Conservation (phyloP, 352 stramenopile species). For the Plasmopara viticola region DNA sequence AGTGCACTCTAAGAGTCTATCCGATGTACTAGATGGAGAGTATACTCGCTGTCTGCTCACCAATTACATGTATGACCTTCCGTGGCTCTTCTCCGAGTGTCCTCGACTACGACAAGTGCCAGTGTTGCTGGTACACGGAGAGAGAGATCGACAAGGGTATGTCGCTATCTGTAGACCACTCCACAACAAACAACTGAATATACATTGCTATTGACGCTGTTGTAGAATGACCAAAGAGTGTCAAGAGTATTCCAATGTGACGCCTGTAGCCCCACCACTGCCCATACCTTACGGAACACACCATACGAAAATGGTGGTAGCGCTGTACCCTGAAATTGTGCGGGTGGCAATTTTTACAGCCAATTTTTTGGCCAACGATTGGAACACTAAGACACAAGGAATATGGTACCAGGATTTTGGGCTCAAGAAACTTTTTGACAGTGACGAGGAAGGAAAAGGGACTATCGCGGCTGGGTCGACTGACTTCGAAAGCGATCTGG, state of each 20-base stretch:
- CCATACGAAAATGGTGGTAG: constrained; percentile 84
- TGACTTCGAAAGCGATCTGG: constrained; percentile 62
- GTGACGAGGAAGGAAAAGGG: constrained; percentile 20
- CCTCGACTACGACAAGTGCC: constrained; percentile 50
- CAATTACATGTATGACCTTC: constrained; percentile 79
- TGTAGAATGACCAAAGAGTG: constrained; percentile 54
- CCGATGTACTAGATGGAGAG: constrained; percentile 47
- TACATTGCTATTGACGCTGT: too few species aligned
- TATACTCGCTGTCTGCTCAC: constrained; percentile 63
- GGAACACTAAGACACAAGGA: constrained; percentile 79
- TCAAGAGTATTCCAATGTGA: constrained; percentile 52
- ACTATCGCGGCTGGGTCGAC: background rate
- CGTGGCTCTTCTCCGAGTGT: constrained; percentile 65
- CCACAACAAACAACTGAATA: too few species aligned
- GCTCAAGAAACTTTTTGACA: constrained; percentile 41
- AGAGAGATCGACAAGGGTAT: constrained; percentile 45
- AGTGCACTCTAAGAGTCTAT: constrained; percentile 41
- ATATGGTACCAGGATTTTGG: constrained; percentile 82
- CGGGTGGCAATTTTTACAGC: constrained; percentile 81
- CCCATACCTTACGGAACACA: constrained; percentile 82
- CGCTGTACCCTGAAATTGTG: constrained; percentile 55
- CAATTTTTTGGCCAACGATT: constrained; percentile 78
- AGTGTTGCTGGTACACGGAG: constrained; percentile 72
- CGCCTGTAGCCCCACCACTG: constrained; percentile 50
- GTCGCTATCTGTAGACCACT: background rate